phyloP scores from a whole-genome alignment of 176 grass and related monocot species.

The Leersia perrieri region DNA sequence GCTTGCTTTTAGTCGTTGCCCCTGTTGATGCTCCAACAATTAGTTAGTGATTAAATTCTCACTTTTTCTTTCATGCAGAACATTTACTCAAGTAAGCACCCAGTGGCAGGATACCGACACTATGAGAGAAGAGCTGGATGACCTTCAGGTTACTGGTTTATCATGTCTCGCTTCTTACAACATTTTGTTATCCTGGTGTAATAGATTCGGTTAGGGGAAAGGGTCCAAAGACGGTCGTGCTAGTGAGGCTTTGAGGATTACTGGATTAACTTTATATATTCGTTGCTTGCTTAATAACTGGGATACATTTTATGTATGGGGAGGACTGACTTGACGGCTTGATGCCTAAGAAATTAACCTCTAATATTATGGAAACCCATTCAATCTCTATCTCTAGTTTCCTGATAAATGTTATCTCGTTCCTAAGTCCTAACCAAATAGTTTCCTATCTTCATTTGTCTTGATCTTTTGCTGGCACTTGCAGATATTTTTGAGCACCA shows the following conservation, averaged over 20 bases:
- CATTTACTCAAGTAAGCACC: slow-evolving; percentile 98
- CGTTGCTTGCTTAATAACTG: too few relatives aligned
- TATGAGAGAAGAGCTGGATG: slow-evolving; percentile 97
- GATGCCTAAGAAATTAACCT: neutral
- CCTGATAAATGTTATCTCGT: neutral
- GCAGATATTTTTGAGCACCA: slow-evolving; percentile 99
- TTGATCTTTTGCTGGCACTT: slow-evolving; percentile 31
- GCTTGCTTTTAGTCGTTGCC: neutral
- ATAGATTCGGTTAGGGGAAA: neutral
- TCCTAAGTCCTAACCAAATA: neutral
- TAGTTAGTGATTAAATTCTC: slow-evolving; percentile 28
- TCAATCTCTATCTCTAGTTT: neutral
- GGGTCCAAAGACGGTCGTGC: neutral
- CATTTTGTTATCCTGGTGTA: neutral
- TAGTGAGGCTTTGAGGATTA: neutral
- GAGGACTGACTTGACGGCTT: neutral
- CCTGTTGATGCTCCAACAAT: neutral
- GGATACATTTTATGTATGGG: neutral
- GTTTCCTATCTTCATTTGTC: slow-evolving; percentile 10
- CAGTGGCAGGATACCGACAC: slow-evolving; percentile 99
- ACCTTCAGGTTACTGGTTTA: slow-evolving; percentile 79
- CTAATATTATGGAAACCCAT: neutral
- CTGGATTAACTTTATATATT: neutral
- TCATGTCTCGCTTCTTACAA: slow-evolving; percentile 21
- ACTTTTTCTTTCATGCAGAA: slow-evolving; percentile 53